phyloP scores from a whole-genome alignment of 352 stramenopile species.

The Phytophthora chlamydospora region DNA sequence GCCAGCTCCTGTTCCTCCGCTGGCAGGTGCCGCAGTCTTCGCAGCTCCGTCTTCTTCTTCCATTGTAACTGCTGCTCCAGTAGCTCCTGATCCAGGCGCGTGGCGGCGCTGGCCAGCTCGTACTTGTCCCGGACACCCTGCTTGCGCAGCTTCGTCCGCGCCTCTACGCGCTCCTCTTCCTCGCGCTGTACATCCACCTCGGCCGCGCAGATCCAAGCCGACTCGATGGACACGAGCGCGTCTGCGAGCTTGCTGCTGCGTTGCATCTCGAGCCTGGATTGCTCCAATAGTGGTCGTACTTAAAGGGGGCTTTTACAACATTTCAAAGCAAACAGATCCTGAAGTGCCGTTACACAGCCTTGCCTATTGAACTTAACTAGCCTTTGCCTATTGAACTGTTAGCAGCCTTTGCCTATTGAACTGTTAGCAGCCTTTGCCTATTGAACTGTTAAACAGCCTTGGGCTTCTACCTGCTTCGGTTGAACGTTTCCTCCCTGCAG shows the following conservation, averaged over 20 bases:
- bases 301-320: too few relatives aligned
- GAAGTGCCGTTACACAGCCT: too few relatives aligned
- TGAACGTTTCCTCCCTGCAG: too few relatives aligned
- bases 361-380: too few relatives aligned
- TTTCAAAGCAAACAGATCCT: too few relatives aligned
- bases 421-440: too few relatives aligned
- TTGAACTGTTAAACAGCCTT: too few relatives aligned
- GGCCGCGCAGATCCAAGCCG: slow-evolving; percentile 65
- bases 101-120: slow-evolving; percentile 42
- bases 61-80: slow-evolving; percentile 52
- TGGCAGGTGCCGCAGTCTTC: slow-evolving; percentile 12
- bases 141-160: slow-evolving; percentile 19
- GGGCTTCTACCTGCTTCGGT: too few relatives aligned
- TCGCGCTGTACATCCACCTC: slow-evolving; percentile 62
- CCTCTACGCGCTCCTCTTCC: slow-evolving; percentile 41
- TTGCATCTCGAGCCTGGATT: too few relatives aligned
- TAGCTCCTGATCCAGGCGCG: slow-evolving; percentile 61
- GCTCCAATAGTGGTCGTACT: too few relatives aligned
- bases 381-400: too few relatives aligned
- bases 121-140: slow-evolving; percentile 54
- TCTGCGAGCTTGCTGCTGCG: slow-evolving; percentile 35
- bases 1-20: slow-evolving; percentile 18
- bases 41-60: slow-evolving; percentile 29
- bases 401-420: too few relatives aligned
- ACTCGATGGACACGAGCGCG: slow-evolving; percentile 45